phyloP scores from a whole-genome alignment of 1,139 yeast species.

The Protomyces arabidopsidicola region DNA sequence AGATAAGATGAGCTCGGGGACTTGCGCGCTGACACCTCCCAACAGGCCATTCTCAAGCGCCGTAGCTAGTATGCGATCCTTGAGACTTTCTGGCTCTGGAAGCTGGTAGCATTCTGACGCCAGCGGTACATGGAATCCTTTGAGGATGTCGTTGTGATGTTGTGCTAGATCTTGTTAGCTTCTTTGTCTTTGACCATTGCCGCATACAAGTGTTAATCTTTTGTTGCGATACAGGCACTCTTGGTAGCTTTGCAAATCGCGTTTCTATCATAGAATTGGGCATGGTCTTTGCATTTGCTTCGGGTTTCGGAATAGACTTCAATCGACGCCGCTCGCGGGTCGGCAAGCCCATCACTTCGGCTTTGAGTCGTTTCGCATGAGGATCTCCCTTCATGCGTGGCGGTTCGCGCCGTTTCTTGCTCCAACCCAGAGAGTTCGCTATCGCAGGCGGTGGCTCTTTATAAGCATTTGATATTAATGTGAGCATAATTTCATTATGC shows the following conservation, averaged over 20 bases:
- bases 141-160: constrained; percentile 62
- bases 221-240: constrained; percentile 67
- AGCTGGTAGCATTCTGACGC: constrained; percentile 73
- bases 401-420: constrained; percentile 43
- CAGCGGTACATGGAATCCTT: constrained; percentile 80
- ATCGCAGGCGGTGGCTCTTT: constrained; percentile 64
- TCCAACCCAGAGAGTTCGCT: constrained; percentile 47
- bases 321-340: constrained; percentile 79
- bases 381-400: constrained; percentile 39
- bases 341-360: constrained; percentile 81
- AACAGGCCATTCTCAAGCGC: constrained; percentile 90
- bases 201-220: constrained; percentile 34
- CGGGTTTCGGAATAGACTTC: constrained; percentile 58
- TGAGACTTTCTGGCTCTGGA: constrained; percentile 72
- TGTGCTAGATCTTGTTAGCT: constrained; percentile 14
- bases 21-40: constrained; percentile 68
- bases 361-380: constrained; percentile 77
- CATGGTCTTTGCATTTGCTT: constrained; percentile 5
- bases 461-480: constrained; percentile 78
- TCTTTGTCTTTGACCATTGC: neutral
- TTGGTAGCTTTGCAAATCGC: constrained; percentile 79
- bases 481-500: constrained; percentile 77
- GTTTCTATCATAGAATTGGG: constrained; percentile 51
- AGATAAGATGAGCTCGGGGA: constrained; percentile 49
- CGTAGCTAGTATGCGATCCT: constrained; percentile 69